Evolutionary conservation across 2,329 filamentous ascomycete genomes (phyloP).

Genomic region (Clonostachys rhizophaga): DNA sequence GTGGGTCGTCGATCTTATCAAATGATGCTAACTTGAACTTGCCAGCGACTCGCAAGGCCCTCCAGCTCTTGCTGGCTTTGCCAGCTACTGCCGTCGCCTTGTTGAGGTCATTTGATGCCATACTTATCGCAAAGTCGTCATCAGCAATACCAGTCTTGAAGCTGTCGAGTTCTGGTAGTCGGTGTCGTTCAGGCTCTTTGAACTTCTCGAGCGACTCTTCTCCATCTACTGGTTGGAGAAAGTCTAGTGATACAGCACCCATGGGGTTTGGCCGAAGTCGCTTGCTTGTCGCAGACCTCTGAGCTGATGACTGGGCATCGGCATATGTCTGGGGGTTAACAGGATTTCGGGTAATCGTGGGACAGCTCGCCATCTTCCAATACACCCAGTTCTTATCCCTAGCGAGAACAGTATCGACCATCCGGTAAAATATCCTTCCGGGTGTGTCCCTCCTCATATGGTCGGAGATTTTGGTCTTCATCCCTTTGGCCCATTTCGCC

Average conservation of each 20-base stretch:
- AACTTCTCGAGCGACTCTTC: conserved; percentile 62
- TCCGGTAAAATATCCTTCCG: conserved; percentile 90
- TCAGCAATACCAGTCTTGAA: conserved; percentile 72
- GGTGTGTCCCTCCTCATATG: conserved; percentile 79
- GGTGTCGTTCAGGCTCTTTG: conserved; percentile 59
- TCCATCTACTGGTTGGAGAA: conserved; percentile 65
- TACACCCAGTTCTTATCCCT: conserved; percentile 98
- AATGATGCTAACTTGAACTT: conserved; percentile 71
- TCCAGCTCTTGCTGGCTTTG: conserved; percentile 88
- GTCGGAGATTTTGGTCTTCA: conserved; percentile 72
- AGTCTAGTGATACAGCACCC: conserved; percentile 72
- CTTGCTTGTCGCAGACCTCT: conserved; percentile 65
- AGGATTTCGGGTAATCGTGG: conserved; percentile 73
- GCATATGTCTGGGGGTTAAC: conserved; percentile 66
- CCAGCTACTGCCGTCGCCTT: conserved; percentile 55
- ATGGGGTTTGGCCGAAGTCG: conserved; percentile 64
- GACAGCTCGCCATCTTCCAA: conserved; percentile 95
- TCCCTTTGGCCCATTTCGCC: conserved; percentile 79
- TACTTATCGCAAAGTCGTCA: conserved; percentile 82
- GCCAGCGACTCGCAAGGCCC: conserved; percentile 76
- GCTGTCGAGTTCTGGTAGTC: conserved; percentile 62
- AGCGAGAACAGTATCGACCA: conserved; percentile 93
- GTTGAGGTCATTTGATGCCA: conserved; percentile 62
- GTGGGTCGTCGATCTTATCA: conserved; percentile 82
- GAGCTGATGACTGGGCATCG: conserved; percentile 61